Evolutionary conservation across 257 asterid genomes (phyloP).

Genomic region (Hygrophila difformis): DNA sequence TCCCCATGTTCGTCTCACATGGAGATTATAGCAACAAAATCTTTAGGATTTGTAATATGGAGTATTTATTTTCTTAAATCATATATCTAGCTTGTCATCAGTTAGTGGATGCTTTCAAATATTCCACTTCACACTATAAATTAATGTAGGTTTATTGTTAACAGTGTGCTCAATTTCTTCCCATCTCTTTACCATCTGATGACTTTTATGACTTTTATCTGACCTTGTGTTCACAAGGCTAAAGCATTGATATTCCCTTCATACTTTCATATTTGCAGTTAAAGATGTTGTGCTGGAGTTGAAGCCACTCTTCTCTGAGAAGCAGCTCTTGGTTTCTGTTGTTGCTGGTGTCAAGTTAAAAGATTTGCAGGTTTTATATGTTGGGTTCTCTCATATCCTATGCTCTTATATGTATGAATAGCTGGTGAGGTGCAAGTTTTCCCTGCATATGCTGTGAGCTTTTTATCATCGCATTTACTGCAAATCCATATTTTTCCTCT

Average conservation of each 20-base stretch:
- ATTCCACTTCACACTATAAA: too few species aligned
- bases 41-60: too few species aligned
- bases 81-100: too few species aligned
- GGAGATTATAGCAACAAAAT: too few species aligned
- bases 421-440: not conserved
- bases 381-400: not conserved
- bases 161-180: too few species aligned
- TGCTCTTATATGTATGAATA: not conserved
- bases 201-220: too few species aligned
- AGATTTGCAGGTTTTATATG: slow-evolving; percentile 74
- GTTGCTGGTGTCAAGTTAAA: slow-evolving; percentile 86
- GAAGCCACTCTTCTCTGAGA: slow-evolving; percentile 59
- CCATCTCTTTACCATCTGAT: too few species aligned
- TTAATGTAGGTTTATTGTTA: too few species aligned
- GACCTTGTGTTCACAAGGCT: not conserved
- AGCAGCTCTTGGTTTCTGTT: slow-evolving; percentile 81
- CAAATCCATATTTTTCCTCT: slow-evolving; percentile 1
- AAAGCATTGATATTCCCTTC: slow-evolving; percentile 2
- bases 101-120: too few species aligned
- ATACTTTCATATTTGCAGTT: slow-evolving; percentile 32
- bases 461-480: not conserved
- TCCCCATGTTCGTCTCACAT: too few species aligned
- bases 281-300: slow-evolving; percentile 59
- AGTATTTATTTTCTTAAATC: too few species aligned
- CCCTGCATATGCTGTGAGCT: not conserved